Base-by-base conservation (phyloP, 2,329 filamentous ascomycete genomes). In the Fusarium heterosporum region DNA sequence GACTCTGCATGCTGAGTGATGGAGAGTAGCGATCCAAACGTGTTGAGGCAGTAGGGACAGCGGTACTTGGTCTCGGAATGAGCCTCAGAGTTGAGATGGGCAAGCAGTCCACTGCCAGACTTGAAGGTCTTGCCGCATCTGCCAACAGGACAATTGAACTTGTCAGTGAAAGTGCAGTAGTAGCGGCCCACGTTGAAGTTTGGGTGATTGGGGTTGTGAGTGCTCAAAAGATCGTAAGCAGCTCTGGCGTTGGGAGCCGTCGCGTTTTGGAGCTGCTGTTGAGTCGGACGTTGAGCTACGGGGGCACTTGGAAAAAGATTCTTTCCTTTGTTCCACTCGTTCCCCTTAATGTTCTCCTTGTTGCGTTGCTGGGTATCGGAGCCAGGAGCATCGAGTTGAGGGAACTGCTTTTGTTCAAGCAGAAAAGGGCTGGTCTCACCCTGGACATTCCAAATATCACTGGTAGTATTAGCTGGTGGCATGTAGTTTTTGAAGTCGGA, bases 91-190 rank as follows among this genome's bases (percentile, higher is more conserved):
- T 71, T 74, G 25, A 88, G 78, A 68, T 88, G 86, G 1, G 26
- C 42, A 3, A 79, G 55, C 8, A 86, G 67, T 0, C 56, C 76
- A 0, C 36, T 32, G 1, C 69, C 58, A 1, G 58, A 75, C 36
- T 76, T 75, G 72, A 81, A 83, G 3, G 75, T 76, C 57, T 82
- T 83, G 2, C 82, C 76, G 81, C 88, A 90, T 4, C 73, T 68
- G 2, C 68, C 64, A 55, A 84, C 81, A 0, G 87, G 88, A 54
- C 88, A 90, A 53, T 75, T 78, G 76, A 81, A 90, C 47, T 77
- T 79, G 43, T 77, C 72, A 2, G 79, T 76, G 29, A 81, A 74
- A 0, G 74, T 51, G 39, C 83, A 77, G 55, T 73, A 81, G 77
- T 87, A 89, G 8, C 77, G 75, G 3, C 78, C 75, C 1, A 80